phyloP scores from a whole-genome alignment of 768 basidiomycete genomes.

The Trichaptum fuscoviolaceum region DNA sequence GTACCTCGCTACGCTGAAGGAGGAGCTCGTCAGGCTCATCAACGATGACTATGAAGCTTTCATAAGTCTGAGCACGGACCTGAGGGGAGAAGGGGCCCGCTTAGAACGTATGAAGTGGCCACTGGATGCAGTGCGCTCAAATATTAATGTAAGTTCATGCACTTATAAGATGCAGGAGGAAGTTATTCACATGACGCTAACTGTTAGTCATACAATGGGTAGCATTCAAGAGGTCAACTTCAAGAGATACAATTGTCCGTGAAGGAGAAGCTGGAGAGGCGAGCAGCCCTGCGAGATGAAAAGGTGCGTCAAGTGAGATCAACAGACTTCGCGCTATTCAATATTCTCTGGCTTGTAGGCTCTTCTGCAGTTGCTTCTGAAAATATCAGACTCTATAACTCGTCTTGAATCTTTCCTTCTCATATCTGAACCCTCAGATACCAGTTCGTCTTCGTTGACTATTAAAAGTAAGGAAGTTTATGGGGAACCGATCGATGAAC shows the following conservation, averaged over 20 bases:
- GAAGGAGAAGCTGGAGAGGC: constrained; percentile 68
- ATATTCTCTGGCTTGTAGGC: constrained; percentile 40
- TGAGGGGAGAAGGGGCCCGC: constrained; percentile 78
- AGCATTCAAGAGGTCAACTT: constrained; percentile 63
- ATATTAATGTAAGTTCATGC: constrained; percentile 56
- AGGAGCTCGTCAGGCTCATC: constrained; percentile 91
- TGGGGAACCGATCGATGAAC: background rate
- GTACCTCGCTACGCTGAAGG: constrained; percentile 78
- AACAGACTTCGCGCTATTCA: constrained; percentile 7
- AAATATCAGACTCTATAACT: constrained; percentile 86
- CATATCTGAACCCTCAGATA: constrained; percentile 52
- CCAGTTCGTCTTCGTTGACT: constrained; percentile 30
- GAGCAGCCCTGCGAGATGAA: constrained; percentile 77
- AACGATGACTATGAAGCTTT: constrained; percentile 99
- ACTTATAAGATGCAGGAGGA: constrained; percentile 6
- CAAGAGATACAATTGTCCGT: constrained; percentile 67
- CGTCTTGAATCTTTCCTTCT: constrained; percentile 83
- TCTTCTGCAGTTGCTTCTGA: constrained; percentile 79
- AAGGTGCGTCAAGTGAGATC: constrained; percentile 46
- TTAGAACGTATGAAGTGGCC: constrained; percentile 66
- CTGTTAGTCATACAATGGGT: constrained; percentile 9
- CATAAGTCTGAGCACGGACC: constrained; percentile 89
- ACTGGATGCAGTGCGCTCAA: constrained; percentile 51
- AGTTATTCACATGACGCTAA: background rate
- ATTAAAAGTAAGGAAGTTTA: constrained; percentile 25